Percentiles rank a stretch among this genome's conserved stretches.
Conservation (phyloP, 2,329 filamentous ascomycete genomes). For the Exophiala sp. region DNA sequence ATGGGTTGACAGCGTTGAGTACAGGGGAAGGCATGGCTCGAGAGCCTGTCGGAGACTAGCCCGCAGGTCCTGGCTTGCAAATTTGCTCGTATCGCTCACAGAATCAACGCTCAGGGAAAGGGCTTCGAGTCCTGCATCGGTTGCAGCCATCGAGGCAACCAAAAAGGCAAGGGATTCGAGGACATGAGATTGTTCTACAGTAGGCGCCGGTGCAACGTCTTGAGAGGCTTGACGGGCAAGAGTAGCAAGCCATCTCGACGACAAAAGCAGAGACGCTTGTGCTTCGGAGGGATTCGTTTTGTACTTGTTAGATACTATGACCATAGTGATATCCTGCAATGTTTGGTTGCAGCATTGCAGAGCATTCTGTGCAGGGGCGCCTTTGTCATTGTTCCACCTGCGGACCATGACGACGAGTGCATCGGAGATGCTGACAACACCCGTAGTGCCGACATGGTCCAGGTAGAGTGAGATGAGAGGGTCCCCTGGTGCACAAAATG, state of each 20-base stretch:
- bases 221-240: conserved; percentile 10
- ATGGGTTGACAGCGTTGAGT: conserved; percentile 21
- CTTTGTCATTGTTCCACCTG: conserved; percentile 16
- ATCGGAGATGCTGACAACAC: conserved; percentile 18
- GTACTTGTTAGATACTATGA: conserved; percentile 18
- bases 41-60: conserved; percentile 15
- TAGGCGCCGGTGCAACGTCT: conserved; percentile 3
- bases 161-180: conserved; percentile 23
- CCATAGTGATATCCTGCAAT: conserved; percentile 23
- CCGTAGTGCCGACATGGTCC: conserved; percentile 17
- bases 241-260: conserved; percentile 21
- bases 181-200: conserved; percentile 5
- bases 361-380: neutral
- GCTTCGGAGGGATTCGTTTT: conserved; percentile 7
- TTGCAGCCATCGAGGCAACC: conserved; percentile 19
- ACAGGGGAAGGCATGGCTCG: conserved; percentile 15
- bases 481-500: conserved; percentile 25
- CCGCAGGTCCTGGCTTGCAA: conserved; percentile 3
- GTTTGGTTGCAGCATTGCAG: conserved; percentile 15
- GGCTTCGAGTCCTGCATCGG: conserved; percentile 17
- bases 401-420: conserved; percentile 18
- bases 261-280: conserved; percentile 8
- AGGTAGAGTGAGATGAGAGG: conserved; percentile 27
- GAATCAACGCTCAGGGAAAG: conserved; percentile 5
- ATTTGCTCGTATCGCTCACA: neutral